Evolutionary conservation across 352 stramenopile genomes (phyloP).

Genomic region (Labyrinthula sp.): DNA sequence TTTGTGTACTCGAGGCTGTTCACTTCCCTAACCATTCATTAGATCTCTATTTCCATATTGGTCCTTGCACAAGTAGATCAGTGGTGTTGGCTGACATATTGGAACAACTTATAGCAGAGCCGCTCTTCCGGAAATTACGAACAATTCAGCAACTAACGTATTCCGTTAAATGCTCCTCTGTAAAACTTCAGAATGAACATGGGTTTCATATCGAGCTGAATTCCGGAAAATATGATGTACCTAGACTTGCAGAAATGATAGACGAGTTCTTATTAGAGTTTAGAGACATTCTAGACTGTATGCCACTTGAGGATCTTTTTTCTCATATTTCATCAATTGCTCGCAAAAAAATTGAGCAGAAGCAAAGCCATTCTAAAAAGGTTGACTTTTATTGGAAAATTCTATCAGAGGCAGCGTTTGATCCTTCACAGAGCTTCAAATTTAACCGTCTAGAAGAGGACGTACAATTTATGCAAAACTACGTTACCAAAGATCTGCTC

Average conservation of each 20-base stretch:
- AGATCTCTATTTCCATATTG: conserved; percentile 60
- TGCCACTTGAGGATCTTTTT: conserved; percentile 8
- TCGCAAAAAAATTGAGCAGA: conserved; percentile 15
- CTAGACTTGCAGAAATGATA: conserved; percentile 16
- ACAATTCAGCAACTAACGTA: conserved; percentile 65
- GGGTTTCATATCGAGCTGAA: no score
- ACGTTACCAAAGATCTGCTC: conserved; percentile 1
- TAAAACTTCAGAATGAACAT: background rate
- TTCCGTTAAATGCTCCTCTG: conserved; percentile 62
- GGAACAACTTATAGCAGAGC: conserved; percentile 62
- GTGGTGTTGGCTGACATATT: conserved; percentile 52
- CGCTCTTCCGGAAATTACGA: conserved; percentile 55
- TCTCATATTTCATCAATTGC: conserved; percentile 16
- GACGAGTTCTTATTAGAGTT: conserved; percentile 20
- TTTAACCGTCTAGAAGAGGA: conserved; percentile 16
- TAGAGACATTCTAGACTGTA: conserved; percentile 2
- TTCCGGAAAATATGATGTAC: no score
- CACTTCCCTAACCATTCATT: conserved; percentile 56
- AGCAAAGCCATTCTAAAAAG: conserved; percentile 12
- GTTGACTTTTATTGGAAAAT: conserved; percentile 20
- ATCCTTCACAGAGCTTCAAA: conserved; percentile 1
- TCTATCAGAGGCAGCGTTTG: conserved; percentile 1
- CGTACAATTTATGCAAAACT: conserved; percentile 10
- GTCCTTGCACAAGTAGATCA: conserved; percentile 41
- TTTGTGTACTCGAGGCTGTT: no score